Conservation (phyloP, 768 basidiomycete genomes). For the Amanita pallidorosea region DNA sequence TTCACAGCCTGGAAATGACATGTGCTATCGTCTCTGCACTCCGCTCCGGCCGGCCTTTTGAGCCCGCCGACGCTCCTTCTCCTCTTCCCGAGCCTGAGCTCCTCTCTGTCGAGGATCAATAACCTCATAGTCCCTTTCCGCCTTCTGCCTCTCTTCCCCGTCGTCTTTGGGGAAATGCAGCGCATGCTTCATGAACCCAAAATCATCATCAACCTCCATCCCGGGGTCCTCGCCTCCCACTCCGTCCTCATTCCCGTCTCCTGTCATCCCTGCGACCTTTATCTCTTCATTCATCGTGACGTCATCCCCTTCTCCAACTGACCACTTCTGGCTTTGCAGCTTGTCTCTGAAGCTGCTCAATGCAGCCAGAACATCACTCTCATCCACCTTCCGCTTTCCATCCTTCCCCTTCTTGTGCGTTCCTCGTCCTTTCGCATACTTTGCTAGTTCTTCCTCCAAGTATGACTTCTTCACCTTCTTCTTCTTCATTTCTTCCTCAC, state of each 20-base stretch:
- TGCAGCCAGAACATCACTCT: constrained; percentile 58
- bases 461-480: constrained; percentile 59
- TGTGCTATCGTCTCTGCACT: background rate
- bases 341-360: constrained; percentile 64
- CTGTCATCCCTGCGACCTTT: constrained; percentile 1
- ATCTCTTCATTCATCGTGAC: background rate
- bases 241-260: constrained; percentile 11
- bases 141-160: constrained; percentile 63
- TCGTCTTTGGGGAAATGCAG: constrained; percentile 75
- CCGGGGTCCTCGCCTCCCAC: constrained; percentile 32
- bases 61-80: constrained; percentile 50
- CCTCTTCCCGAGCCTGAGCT: constrained; percentile 70
- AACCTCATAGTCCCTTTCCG: constrained; percentile 80
- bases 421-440: constrained; percentile 61
- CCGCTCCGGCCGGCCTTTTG: constrained; percentile 13
- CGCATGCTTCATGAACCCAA: constrained; percentile 62
- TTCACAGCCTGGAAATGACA: background rate
- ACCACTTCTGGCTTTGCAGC: constrained; percentile 35
- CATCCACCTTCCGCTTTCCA: constrained; percentile 47
- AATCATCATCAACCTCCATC: constrained; percentile 72
- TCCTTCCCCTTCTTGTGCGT: constrained; percentile 38
- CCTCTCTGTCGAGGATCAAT: constrained; percentile 73
- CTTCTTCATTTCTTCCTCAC: constrained; percentile 46
- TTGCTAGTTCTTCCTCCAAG: constrained; percentile 72
- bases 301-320: constrained; percentile 10